These are phyloP conservation scores for Rhynchospora pubera DNA, from an alignment of 176 grass and related monocot species.

Conservation along the genomic window DNA sequence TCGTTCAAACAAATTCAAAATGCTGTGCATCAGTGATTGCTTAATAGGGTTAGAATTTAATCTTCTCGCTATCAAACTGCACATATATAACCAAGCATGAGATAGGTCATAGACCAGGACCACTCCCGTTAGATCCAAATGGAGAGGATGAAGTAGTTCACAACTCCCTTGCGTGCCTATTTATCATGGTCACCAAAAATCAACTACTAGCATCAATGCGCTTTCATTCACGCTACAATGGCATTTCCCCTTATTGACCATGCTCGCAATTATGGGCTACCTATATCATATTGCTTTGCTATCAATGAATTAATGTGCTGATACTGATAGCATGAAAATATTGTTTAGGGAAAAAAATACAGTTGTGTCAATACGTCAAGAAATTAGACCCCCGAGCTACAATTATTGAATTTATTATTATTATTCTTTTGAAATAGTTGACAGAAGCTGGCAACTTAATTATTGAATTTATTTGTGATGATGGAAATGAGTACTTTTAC, in stretches of 20 bases:
- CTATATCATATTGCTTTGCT: constrained; percentile 6
- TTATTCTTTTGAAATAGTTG: too few species aligned
- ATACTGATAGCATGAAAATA: not conserved
- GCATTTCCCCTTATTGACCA: constrained; percentile 8
- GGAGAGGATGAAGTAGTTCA: not conserved
- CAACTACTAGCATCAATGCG: constrained; percentile 22
- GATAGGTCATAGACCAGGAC: too few species aligned
- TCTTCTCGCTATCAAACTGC: not conserved
- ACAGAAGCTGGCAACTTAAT: too few species aligned
- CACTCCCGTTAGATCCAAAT: not conserved
- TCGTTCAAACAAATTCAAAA: constrained; percentile 4
- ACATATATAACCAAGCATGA: not conserved
- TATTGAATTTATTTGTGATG: too few species aligned
- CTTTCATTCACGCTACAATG: not conserved
- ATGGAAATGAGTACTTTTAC: too few species aligned
- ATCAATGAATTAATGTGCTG: not conserved
- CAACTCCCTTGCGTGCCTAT: constrained; percentile 20
- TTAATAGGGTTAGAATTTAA: not conserved
- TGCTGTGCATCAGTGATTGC: not conserved
- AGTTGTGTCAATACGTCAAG: not conserved
- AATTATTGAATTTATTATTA: too few species aligned
- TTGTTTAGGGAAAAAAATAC: not conserved
- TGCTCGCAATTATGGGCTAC: not conserved
- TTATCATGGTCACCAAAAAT: constrained; percentile 22
- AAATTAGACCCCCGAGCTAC: not conserved